Evolutionary conservation across 129 eudicot species (phyloP), one percentile per base, ranked within the genome.

Genomic region (Mikania micrantha): DNA sequence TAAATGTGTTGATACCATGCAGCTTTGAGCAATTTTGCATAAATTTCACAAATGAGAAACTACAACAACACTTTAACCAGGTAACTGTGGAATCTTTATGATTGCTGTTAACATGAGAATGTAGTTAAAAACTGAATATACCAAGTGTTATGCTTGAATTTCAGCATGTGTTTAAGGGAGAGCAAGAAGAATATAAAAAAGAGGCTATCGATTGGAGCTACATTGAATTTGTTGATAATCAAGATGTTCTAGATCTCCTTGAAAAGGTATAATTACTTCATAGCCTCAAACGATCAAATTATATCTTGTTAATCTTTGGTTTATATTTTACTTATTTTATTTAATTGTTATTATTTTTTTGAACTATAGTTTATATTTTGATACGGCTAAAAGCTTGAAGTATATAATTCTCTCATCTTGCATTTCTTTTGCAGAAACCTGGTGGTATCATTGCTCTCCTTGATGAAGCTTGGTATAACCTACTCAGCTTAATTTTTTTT

Each of bases 1-100:
- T 70, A 57, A 61, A 67, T 80, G 24, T 19, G 52, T 59, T 40
- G 67, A 71, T 68, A 59, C 47, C 28, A 50, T 88, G 83, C 86
- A 94, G 99, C 78, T 94, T 94, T 83, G 99, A 94, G 87, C 99
- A 94, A 78, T 94, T 94, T 42, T 94, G 99, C 81, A 94, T 94
- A 35, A 94, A 94, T 70, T 94, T 84, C 74, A 94, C 99, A 35
- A 94, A 94, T 72, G 99, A 94, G 85, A 94, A 94, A 82, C 95
- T 94, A 60, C 99, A 94, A 67, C 99, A 94, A 75, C 99, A 94
- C 79, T 94, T 94, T 74, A 94, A 94, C 69, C 95, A 94, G 99
- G 99, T 94, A 74, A 28, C 27, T 22, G 38, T 60, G 50, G 27
- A 47, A 77, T 70, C 65, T 29, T 24, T 59, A 44, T 38, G 28